phyloP scores from a whole-genome alignment of 2,329 filamentous ascomycete genomes.

The Fusarium oxysporum region DNA sequence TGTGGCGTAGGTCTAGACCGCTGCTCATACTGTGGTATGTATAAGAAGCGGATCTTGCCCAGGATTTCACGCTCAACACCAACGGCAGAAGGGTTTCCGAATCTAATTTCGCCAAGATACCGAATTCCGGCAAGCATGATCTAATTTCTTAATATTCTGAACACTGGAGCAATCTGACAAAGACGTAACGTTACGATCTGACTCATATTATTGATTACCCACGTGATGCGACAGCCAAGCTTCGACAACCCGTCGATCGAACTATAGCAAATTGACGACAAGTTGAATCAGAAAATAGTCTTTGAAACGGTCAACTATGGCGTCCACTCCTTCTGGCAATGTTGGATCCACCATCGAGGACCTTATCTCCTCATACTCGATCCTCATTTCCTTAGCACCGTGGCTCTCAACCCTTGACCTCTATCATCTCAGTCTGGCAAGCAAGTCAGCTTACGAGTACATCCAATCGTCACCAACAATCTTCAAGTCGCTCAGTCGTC shows the following conservation, averaged over 20 bases:
- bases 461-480: background rate
- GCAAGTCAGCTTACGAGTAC: background rate
- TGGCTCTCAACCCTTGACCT: conserved; percentile 36
- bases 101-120: background rate
- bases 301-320: background rate
- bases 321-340: accelerated
- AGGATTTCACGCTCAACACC: too few species aligned
- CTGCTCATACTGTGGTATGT: too few species aligned
- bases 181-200: background rate
- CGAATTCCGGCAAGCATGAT: background rate
- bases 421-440: conserved; percentile 18
- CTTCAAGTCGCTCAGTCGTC: conserved; percentile 14
- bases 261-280: accelerated
- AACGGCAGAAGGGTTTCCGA: accelerated
- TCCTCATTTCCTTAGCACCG: conserved; percentile 20
- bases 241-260: accelerated
- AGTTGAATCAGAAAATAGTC: too few species aligned
- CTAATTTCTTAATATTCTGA: background rate
- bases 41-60: background rate
- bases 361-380: conserved; percentile 28
- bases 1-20: background rate
- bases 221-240: background rate
- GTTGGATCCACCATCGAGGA: background rate
- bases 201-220: conserved; percentile 1
- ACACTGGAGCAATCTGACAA: background rate